phyloP scores from a whole-genome alignment of 257 asterid genomes.

The Anisodus acutangulus region DNA sequence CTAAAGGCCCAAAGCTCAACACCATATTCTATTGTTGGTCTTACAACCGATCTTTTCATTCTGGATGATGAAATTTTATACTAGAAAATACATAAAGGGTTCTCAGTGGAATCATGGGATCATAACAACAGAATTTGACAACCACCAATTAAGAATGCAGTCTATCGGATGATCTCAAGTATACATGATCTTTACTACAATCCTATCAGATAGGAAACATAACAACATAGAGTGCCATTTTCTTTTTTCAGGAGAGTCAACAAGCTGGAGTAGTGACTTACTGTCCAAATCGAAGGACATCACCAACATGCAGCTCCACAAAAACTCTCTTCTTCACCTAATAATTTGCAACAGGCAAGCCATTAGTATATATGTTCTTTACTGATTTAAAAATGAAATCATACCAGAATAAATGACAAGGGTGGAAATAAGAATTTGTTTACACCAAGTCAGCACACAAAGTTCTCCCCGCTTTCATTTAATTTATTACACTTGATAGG shows the following conservation, averaged over 20 bases:
- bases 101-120: background rate
- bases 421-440: background rate
- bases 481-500: background rate
- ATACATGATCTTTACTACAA: background rate
- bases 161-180: background rate
- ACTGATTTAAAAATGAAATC: constrained; percentile 27
- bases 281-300: constrained; percentile 95
- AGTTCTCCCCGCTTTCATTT: background rate
- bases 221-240: background rate
- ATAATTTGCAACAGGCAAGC: constrained; percentile 31
- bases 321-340: constrained; percentile 81
- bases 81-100: background rate
- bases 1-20: background rate
- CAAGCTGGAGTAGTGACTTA: constrained; percentile 47
- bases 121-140: background rate
- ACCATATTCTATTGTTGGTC: background rate
- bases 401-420: background rate
- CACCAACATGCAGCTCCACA: constrained; percentile 91
- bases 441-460: background rate
- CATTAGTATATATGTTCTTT: constrained; percentile 25
- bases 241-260: constrained; percentile 9
- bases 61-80: background rate
- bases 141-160: background rate
- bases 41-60: constrained; percentile 2
- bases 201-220: background rate